Percentiles rank a stretch among this genome's conserved stretches.
phyloP scores from a whole-genome alignment of 257 asterid species.

The Solanum bulbocastanum region DNA sequence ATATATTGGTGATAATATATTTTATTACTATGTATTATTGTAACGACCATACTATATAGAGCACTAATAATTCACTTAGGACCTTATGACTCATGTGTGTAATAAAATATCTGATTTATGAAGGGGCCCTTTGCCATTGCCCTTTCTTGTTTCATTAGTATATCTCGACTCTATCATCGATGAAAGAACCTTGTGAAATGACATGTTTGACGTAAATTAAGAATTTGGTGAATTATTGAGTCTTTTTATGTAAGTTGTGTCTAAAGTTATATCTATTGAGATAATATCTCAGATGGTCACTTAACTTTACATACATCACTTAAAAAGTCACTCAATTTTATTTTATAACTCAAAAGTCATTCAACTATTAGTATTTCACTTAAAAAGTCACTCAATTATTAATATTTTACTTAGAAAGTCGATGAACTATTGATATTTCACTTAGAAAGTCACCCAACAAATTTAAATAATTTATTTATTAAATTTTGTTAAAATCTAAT shows the following conservation, averaged over 20 bases:
- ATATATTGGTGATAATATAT: background rate
- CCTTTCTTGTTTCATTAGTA: background rate
- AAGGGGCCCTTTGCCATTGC: background rate
- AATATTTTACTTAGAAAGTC: too few relatives aligned
- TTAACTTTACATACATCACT: too few relatives aligned
- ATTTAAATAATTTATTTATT: too few relatives aligned
- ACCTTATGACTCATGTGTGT: background rate
- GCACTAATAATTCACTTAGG: background rate
- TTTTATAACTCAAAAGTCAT: too few relatives aligned
- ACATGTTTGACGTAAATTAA: slow-evolving; percentile 56
- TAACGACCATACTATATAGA: background rate
- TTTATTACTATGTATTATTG: background rate
- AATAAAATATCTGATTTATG: background rate
- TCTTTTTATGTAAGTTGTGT: background rate
- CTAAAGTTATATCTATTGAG: background rate
- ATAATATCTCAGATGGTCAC: too few relatives aligned
- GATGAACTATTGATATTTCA: too few relatives aligned
- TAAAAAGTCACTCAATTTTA: too few relatives aligned
- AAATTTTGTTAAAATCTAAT: too few relatives aligned
- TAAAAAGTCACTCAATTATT: too few relatives aligned
- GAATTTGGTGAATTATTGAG: slow-evolving; percentile 3
- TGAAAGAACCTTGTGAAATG: slow-evolving; percentile 43
- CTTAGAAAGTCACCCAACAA: too few relatives aligned
- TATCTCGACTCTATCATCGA: slow-evolving; percentile 25
- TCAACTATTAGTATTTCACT: too few relatives aligned